Conservation (phyloP, 768 basidiomycete species). For the Filobasidium wieringae region DNA sequence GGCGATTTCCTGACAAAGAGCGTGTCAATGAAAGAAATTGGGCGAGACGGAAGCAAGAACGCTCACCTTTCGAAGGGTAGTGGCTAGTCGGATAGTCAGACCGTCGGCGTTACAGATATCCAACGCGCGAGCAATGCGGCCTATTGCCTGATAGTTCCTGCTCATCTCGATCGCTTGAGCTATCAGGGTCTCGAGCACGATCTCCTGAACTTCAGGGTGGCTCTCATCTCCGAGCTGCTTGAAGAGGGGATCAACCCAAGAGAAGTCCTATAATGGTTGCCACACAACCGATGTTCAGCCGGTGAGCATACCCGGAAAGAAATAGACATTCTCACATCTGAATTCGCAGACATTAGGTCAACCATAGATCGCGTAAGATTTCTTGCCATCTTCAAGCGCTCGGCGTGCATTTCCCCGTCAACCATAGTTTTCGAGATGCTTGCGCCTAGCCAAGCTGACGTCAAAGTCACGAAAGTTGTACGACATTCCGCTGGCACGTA, state of each 20-base stretch:
- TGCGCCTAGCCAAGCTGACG: neutral
- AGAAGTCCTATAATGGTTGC: neutral
- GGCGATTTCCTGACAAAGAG: slow-evolving; percentile 2
- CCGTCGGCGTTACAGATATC: slow-evolving; percentile 5
- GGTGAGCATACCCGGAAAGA: neutral
- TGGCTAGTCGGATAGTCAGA: slow-evolving; percentile 2
- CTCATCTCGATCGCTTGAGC: neutral
- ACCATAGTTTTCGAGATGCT: neutral
- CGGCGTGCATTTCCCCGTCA: neutral
- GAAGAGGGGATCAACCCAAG: slow-evolving; percentile 10
- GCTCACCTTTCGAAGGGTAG: slow-evolving; percentile 5
- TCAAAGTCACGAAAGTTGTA: neutral
- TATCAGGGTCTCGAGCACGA: slow-evolving; percentile 1
- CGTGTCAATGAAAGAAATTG: no score
- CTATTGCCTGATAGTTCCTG: neutral
- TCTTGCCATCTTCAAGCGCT: neutral
- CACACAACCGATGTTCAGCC: neutral
- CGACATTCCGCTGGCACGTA: neutral
- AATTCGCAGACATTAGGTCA: neutral
- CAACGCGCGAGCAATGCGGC: neutral
- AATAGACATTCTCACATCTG: slow-evolving; percentile 9
- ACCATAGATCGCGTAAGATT: neutral
- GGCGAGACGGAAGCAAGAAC: no score
- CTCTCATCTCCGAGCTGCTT: slow-evolving; percentile 3
- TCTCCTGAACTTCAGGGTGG: slow-evolving; percentile 5